A percentile compares a stretch with the other conserved stretches of the same genome.
Conservation (phyloP, 2,329 filamentous ascomycete genomes). For the Mollisiaceae sp. region DNA sequence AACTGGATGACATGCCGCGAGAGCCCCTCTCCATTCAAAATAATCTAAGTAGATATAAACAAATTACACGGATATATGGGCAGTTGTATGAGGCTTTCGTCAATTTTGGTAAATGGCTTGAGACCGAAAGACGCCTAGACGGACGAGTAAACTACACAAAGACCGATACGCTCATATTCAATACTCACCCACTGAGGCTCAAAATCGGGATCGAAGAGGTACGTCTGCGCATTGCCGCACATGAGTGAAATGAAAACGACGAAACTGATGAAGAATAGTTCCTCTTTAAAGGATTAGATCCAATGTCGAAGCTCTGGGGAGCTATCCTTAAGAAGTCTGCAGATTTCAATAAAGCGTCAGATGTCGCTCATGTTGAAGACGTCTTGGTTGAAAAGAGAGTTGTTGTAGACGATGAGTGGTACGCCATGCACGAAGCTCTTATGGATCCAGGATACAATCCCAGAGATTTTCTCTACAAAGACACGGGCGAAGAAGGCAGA, state of each 20-base stretch:
- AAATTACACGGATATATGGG: background rate
- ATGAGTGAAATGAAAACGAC: background rate
- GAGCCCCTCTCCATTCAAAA: constrained; percentile 10
- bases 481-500: background rate
- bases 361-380: constrained; percentile 29
- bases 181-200: background rate
- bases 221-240: background rate
- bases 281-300: constrained; percentile 1
- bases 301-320: constrained; percentile 35
- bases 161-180: background rate
- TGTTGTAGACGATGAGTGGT: constrained; percentile 24
- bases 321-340: constrained; percentile 38
- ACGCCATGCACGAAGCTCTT: background rate
- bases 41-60: background rate
- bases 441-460: background rate
- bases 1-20: background rate
- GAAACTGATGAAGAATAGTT: background rate
- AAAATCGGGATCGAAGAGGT: background rate
- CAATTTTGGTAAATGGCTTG: background rate
- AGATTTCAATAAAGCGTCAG: constrained; percentile 34
- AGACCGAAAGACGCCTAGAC: background rate
- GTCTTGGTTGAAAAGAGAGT: constrained; percentile 24
- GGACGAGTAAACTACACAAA: background rate
- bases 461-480: background rate
- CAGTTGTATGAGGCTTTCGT: background rate